Percentiles rank a stretch among this genome's conserved stretches.
These are phyloP conservation scores for Inonotus hispidus DNA, from an alignment of 1,284 basidiomycete genomes.

Conservation along the genomic window DNA sequence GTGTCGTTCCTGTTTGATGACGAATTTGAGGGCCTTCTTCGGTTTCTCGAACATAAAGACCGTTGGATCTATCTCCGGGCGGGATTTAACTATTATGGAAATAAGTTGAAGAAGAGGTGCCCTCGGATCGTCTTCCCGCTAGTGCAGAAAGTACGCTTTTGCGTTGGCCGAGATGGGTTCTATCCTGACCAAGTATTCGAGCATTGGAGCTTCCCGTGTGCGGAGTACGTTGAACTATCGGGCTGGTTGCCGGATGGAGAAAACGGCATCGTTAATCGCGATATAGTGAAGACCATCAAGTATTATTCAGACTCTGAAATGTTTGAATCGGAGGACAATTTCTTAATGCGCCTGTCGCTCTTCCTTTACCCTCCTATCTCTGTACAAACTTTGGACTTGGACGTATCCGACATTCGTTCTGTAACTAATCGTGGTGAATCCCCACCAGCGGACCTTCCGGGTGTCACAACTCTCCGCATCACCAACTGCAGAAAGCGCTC, in stretches of 20 bases:
- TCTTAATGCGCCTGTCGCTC: neutral
- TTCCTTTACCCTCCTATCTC: neutral
- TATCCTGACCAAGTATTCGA: neutral
- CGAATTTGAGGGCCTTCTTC: neutral
- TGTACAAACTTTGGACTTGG: neutral
- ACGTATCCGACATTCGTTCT: neutral
- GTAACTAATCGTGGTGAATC: neutral
- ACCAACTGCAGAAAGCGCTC: neutral
- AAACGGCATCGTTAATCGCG: neutral
- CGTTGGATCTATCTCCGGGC: neutral
- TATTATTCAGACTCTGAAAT: neutral
- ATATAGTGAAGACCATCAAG: neutral
- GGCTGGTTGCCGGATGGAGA: neutral
- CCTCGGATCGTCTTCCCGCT: neutral
- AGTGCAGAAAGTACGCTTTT: neutral
- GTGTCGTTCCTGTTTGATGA: neutral
- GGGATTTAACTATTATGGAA: neutral
- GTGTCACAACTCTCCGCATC: neutral
- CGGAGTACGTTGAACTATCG: neutral
- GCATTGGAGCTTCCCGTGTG: neutral
- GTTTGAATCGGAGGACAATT: neutral
- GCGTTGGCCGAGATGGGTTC: neutral
- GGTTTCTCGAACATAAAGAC: neutral
- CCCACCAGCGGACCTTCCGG: neutral
- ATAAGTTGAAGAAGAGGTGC: neutral